These are phyloP conservation scores for Sporisorium sorghi DNA, from an alignment of 1,284 basidiomycete genomes.

Conservation along the genomic window DNA sequence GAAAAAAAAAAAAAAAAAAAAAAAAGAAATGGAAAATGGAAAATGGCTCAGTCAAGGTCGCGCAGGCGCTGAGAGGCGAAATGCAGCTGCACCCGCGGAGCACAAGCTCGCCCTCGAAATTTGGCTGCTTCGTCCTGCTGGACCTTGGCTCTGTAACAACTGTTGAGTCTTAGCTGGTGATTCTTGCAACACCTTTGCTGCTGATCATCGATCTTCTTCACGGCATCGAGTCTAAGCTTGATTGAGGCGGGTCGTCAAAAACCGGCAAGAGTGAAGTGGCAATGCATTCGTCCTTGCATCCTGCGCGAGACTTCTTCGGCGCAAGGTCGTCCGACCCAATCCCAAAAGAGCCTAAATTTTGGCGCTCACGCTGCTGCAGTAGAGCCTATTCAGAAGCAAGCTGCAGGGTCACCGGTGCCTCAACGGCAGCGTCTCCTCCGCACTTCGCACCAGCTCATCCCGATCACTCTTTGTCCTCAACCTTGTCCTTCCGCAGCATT, in stretches of 20 bases:
- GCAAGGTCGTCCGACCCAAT: conserved; percentile 38
- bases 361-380: background rate
- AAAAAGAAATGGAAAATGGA: background rate
- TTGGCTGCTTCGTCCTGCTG: background rate
- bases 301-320: conserved; percentile 12
- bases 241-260: too few relatives aligned
- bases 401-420: conserved; percentile 2
- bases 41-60: background rate
- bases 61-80: background rate
- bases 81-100: too few relatives aligned
- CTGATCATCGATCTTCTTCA: too few relatives aligned
- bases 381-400: background rate
- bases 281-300: too few relatives aligned
- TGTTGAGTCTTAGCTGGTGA: too few relatives aligned
- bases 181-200: too few relatives aligned
- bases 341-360: conserved; percentile 4
- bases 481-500: background rate
- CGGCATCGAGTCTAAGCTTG: too few relatives aligned
- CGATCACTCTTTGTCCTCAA: background rate
- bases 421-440: conserved; percentile 5
- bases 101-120: background rate
- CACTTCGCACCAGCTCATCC: background rate
- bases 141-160: too few relatives aligned
- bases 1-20: background rate
- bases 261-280: background rate